Conservation (phyloP, 2,329 filamentous ascomycete genomes). For the Colletotrichum sp. region DNA sequence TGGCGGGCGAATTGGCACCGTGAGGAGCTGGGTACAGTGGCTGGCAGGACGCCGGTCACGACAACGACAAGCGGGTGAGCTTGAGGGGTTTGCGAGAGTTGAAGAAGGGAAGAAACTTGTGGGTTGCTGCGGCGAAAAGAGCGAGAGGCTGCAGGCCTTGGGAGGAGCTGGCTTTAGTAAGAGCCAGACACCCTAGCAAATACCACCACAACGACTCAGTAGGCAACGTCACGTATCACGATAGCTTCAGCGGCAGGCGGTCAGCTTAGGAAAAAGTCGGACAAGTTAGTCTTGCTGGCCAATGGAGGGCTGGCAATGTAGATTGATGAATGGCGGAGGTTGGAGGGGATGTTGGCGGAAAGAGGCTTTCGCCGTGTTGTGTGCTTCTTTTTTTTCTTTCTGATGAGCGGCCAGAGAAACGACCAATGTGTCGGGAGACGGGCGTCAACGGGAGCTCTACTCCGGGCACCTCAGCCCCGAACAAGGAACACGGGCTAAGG, state of each 20-base stretch:
- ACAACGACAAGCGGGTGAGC: background rate
- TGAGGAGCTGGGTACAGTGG: background rate
- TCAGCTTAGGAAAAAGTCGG: background rate
- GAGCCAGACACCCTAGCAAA: slow-evolving; percentile 15
- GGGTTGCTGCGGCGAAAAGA: slow-evolving; percentile 8
- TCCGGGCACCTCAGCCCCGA: background rate
- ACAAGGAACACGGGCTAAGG: background rate
- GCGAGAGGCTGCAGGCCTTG: slow-evolving; percentile 3
- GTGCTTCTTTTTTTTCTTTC: background rate
- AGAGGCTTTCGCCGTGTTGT: background rate
- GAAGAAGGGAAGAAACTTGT: slow-evolving; percentile 3
- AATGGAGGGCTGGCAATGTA: background rate
- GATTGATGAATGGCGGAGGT: background rate
- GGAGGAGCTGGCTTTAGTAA: slow-evolving; percentile 18
- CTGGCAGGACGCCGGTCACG: background rate
- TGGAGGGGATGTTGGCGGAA: background rate
- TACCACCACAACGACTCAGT: slow-evolving; percentile 11
- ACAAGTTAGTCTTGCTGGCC: background rate
- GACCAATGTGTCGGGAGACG: background rate
- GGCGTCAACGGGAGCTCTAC: slow-evolving; percentile 2
- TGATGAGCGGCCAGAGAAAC: background rate
- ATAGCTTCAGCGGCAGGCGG: slow-evolving; percentile 10
- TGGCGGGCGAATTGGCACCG: slow-evolving; percentile 39
- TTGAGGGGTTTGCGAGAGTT: slow-evolving; percentile 3
- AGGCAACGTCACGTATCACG: slow-evolving; percentile 21